Percentiles rank a stretch among this genome's conserved stretches.
Conservation (phyloP, 108 stramenopile species). For the Cyclostephanos tholiformis region DNA sequence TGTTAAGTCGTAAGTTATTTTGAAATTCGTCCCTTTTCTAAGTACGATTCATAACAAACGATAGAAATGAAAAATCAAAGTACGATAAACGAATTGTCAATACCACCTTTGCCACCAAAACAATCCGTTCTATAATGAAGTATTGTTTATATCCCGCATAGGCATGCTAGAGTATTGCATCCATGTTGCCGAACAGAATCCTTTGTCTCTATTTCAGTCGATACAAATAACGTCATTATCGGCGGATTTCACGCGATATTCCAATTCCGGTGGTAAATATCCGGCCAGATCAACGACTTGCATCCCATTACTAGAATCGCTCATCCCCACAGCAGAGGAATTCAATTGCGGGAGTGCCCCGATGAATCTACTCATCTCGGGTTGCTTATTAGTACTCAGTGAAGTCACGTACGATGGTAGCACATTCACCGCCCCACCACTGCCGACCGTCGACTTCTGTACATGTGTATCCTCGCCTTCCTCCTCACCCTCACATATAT, state of each 20-base stretch:
- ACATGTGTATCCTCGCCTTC: not conserved
- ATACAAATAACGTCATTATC: constrained; percentile 4
- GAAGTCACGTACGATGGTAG: not conserved
- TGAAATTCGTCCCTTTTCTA: not conserved
- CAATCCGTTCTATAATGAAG: too few relatives aligned
- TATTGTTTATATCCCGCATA: not conserved
- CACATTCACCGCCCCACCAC: not conserved
- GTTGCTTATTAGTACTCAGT: not conserved
- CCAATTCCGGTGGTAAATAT: not conserved
- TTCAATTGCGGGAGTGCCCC: not conserved
- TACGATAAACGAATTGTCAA: not conserved
- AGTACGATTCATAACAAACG: not conserved
- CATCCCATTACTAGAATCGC: not conserved
- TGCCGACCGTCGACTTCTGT: not conserved
- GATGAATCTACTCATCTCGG: not conserved
- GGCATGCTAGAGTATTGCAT: not conserved
- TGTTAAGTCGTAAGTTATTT: not conserved
- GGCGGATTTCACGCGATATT: not conserved
- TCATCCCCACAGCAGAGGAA: not conserved
- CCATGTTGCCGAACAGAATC: not conserved
- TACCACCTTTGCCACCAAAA: not conserved
- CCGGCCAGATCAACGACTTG: not conserved
- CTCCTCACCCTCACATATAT: not conserved
- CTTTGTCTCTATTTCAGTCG: not conserved
- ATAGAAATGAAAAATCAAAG: too few relatives aligned